Evolutionary conservation across 768 basidiomycete species (phyloP).

Genomic region (Pulveroboletus sp.): DNA sequence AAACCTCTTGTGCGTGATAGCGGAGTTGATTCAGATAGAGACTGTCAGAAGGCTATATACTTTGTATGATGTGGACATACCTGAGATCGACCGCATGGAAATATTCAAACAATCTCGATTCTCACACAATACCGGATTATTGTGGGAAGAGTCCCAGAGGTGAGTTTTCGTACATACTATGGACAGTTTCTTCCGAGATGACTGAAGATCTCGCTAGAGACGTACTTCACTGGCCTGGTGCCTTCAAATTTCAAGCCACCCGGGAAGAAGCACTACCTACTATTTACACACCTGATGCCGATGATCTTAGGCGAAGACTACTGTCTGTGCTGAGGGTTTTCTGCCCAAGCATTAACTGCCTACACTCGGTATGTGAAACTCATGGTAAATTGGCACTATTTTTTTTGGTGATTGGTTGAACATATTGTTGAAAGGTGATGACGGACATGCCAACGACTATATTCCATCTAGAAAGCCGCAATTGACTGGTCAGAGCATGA

Average conservation of each 20-base stretch:
- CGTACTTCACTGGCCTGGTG: slow-evolving; percentile 37
- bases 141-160: slow-evolving; percentile 46
- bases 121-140: slow-evolving; percentile 33
- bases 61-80: slow-evolving; percentile 26
- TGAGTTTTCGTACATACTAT: slow-evolving; percentile 8
- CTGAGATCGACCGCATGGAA: slow-evolving; percentile 35
- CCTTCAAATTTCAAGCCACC: not conserved
- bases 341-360: slow-evolving; percentile 47
- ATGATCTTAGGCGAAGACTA: slow-evolving; percentile 33
- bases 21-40: slow-evolving; percentile 49
- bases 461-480: slow-evolving; percentile 24
- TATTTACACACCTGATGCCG: slow-evolving; percentile 12
- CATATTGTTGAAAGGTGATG: not conserved
- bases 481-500: slow-evolving; percentile 22
- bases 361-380: slow-evolving; percentile 37
- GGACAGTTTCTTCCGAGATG: not conserved
- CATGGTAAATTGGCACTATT: slow-evolving; percentile 30
- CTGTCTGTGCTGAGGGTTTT: slow-evolving; percentile 34
- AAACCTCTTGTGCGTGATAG: slow-evolving; percentile 25
- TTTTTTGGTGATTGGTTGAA: not conserved
- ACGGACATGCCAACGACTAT: not conserved
- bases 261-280: slow-evolving; percentile 1
- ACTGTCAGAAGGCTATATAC: slow-evolving; percentile 38
- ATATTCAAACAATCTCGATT: slow-evolving; percentile 27
- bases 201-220: slow-evolving; percentile 30